Evolutionary conservation across 2,329 filamentous ascomycete species (phyloP), one percentile per base, ranked within the genome.

Genomic region (Claviceps monticola): DNA sequence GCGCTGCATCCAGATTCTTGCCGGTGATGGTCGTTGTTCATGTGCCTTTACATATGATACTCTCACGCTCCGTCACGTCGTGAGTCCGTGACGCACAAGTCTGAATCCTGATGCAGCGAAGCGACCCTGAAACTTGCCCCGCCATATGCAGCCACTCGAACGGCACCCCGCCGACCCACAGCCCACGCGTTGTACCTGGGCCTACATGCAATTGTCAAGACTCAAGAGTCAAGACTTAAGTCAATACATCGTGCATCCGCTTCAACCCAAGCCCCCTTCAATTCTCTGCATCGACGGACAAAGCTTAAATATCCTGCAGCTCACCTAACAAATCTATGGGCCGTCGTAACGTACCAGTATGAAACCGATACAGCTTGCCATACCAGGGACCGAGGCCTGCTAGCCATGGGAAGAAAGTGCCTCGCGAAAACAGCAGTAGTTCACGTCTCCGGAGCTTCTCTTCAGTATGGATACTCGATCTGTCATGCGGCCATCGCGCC

Each of bases 401-500:
- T 53, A 47, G 19, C 29, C 26, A 29, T 23, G 11, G 39, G 45
- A 46, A 42, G 23, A 48, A 41, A 41, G 38, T 21, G 45, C 16
- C n/a, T 23, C 46, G 19, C 9, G 39, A 41, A 44, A 23, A 38
- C 34, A 46, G 8, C 9, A 19, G 44, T 13, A 8, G 21, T 17
- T 26, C 14, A 4, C 1, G 17, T 19, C 9, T 36, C n/a, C 41
- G 26, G n/a, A 34, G 36, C 42, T 21, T 34, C 36, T 23, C n/a
- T 46, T 14, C 21, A 29, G 3, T 3, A 67, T 67, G 64, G 62
- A 65, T n/a, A 51, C 58, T 48, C 54, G 56, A 48, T 54, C 60
- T 17, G 52, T 55, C 43, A 62, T 65, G 61, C 62, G 67, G 59
- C 68, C 65, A 6, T 66, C 65, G 49, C 70, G 71, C 61, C 89